Conservation (phyloP, 1,139 yeast genomes). For the Magnusiomyces paraingens region DNA sequence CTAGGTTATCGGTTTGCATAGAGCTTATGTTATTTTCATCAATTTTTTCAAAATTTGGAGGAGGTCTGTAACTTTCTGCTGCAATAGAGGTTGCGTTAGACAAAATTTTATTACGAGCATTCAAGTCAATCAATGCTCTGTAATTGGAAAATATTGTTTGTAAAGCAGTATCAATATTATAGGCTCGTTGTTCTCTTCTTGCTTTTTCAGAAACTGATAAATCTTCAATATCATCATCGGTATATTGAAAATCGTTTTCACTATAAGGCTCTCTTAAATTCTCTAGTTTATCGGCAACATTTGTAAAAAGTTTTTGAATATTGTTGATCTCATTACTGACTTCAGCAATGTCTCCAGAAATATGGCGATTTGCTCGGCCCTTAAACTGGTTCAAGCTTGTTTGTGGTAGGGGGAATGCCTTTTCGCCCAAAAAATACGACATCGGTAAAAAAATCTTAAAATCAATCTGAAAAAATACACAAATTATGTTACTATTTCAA, state of each 20-base stretch:
- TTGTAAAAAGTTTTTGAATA: not conserved
- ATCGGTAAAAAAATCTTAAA: not conserved
- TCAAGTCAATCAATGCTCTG: not conserved
- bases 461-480: not conserved
- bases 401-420: not conserved
- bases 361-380: not conserved
- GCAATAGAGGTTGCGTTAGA: not conserved
- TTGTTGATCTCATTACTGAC: not conserved
- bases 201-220: not conserved
- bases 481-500: not conserved
- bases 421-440: not conserved
- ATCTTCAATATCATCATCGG: not conserved
- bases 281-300: not conserved
- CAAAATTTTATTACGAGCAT: not conserved
- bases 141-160: not conserved
- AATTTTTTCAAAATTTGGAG: constrained; percentile 1
- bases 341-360: too few relatives aligned
- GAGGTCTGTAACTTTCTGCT: not conserved
- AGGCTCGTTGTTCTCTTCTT: not conserved
- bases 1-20: constrained; percentile 1
- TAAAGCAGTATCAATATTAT: not conserved
- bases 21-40: not conserved
- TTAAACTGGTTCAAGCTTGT: not conserved
- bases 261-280: not conserved
- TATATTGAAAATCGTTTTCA: not conserved